phyloP scores from a whole-genome alignment of 2,329 filamentous ascomycete genomes.

The Shiraia bambusicola region DNA sequence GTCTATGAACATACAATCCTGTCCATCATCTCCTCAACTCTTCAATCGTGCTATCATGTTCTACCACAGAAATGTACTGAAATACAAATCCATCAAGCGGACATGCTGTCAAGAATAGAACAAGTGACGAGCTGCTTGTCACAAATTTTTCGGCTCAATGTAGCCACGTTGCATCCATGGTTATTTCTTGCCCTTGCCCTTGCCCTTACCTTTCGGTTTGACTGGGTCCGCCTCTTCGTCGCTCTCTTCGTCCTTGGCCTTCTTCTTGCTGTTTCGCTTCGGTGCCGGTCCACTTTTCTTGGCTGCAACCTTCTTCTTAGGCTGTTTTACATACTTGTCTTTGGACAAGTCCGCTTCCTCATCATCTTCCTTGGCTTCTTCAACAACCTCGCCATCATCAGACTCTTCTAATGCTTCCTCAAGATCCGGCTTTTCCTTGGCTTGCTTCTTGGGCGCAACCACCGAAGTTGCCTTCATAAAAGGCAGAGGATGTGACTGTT shows the following conservation, averaged over 20 bases:
- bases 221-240: conserved; percentile 49
- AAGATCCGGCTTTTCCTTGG: conserved; percentile 81
- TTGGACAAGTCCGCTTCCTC: conserved; percentile 83
- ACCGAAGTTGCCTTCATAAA: conserved; percentile 93
- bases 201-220: conserved; percentile 52
- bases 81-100: no score
- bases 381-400: conserved; percentile 60
- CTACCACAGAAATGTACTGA: no score
- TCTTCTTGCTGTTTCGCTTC: conserved; percentile 48
- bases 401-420: conserved; percentile 96
- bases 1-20: no score
- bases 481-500: conserved; percentile 80
- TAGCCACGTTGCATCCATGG: no score
- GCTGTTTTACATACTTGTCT: conserved; percentile 93
- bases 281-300: conserved; percentile 49
- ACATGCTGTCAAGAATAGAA: no score
- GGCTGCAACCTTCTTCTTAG: conserved; percentile 68
- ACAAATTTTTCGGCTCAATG: no score
- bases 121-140: no score
- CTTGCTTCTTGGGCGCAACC: conserved; percentile 67
- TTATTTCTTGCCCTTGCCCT: conserved; percentile 46
- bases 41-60: no score
- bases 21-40: no score
- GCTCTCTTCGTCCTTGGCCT: conserved; percentile 35
- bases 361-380: conserved; percentile 60